Percentiles rank a stretch among this genome's conserved stretches.
phyloP scores from a whole-genome alignment of 306 rosid species.

The Pyrus communis region DNA sequence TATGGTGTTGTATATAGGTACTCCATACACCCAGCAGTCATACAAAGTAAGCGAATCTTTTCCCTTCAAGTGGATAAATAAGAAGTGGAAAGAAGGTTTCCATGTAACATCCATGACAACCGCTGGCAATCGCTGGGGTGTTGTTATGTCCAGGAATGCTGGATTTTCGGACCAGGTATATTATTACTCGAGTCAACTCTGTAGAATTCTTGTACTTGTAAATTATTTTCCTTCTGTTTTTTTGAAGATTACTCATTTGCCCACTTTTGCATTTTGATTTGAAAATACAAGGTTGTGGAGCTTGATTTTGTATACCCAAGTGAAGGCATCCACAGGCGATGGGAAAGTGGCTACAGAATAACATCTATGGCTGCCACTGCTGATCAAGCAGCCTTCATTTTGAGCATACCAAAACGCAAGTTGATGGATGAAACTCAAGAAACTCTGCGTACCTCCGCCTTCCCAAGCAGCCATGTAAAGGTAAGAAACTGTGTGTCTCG shows the following conservation, averaged over 20 bases:
- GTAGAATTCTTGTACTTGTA: not conserved
- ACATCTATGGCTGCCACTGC: constrained; percentile 91
- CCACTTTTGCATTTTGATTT: not conserved
- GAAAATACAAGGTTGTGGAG: constrained; percentile 65
- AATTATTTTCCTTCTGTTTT: not conserved
- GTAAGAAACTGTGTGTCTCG: constrained; percentile 16
- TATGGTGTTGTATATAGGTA: constrained; percentile 41
- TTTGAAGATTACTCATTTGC: not conserved
- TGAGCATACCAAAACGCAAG: constrained; percentile 89
- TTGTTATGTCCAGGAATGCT: constrained; percentile 92
- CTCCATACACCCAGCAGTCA: constrained; percentile 84
- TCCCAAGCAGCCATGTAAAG: constrained; percentile 95
- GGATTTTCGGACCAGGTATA: constrained; percentile 88
- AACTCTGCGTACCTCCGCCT: constrained; percentile 87
- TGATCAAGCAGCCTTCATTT: constrained; percentile 92
- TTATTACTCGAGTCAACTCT: not conserved
- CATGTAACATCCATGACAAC: constrained; percentile 95
- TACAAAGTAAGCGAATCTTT: constrained; percentile 90
- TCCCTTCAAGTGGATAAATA: constrained; percentile 92
- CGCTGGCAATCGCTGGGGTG: constrained; percentile 95
- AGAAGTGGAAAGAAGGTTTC: constrained; percentile 97
- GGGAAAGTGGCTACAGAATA: constrained; percentile 84
- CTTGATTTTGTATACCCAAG: constrained; percentile 91
- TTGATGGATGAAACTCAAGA: constrained; percentile 83
- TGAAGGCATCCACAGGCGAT: constrained; percentile 84